Percentiles rank a stretch among this genome's conserved stretches.
These are phyloP conservation scores for Antarctomyces pellizariae DNA, from an alignment of 495 filamentous ascomycete genomes.

Conservation along the genomic window DNA sequence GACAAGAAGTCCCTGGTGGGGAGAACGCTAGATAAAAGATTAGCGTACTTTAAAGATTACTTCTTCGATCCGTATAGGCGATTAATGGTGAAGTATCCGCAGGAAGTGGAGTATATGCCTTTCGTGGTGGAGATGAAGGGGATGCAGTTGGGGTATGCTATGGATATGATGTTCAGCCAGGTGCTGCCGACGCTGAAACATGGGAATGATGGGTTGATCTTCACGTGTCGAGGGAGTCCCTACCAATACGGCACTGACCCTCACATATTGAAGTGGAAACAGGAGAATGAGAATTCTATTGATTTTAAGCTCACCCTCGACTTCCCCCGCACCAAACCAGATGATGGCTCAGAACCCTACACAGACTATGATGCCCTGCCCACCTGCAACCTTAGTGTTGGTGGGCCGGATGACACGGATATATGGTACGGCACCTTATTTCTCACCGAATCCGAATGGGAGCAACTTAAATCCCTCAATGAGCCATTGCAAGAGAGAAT, in stretches of 20 bases:
- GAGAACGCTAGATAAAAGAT: conserved; percentile 62
- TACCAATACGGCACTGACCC: conserved; percentile 81
- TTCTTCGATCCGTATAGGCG: conserved; percentile 59
- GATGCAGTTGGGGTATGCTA: conserved; percentile 69
- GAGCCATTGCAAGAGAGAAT: conserved; percentile 60
- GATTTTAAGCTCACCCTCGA: conserved; percentile 65
- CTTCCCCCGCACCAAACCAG: conserved; percentile 51
- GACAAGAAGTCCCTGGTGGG: conserved; percentile 55
- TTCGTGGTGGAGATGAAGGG: conserved; percentile 71
- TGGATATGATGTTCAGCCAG: conserved; percentile 73
- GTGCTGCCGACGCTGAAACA: conserved; percentile 67
- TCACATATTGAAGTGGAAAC: conserved; percentile 95
- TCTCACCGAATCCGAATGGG: conserved; percentile 61
- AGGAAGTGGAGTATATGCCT: conserved; percentile 41
- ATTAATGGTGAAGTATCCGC: conserved; percentile 41
- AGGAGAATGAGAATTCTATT: conserved; percentile 72
- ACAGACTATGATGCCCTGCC: conserved; percentile 30
- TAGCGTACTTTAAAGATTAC: conserved; percentile 62
- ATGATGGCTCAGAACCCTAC: conserved; percentile 29
- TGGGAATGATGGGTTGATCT: conserved; percentile 90
- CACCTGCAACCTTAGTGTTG: conserved; percentile 22
- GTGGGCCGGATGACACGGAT: conserved; percentile 16
- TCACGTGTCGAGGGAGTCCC: conserved; percentile 66
- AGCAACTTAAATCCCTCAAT: conserved; percentile 41
- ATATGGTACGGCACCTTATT: conserved; percentile 37